These are phyloP conservation scores for Boletus reticuloceps DNA, from an alignment of 768 basidiomycete genomes.

Conservation along the genomic window DNA sequence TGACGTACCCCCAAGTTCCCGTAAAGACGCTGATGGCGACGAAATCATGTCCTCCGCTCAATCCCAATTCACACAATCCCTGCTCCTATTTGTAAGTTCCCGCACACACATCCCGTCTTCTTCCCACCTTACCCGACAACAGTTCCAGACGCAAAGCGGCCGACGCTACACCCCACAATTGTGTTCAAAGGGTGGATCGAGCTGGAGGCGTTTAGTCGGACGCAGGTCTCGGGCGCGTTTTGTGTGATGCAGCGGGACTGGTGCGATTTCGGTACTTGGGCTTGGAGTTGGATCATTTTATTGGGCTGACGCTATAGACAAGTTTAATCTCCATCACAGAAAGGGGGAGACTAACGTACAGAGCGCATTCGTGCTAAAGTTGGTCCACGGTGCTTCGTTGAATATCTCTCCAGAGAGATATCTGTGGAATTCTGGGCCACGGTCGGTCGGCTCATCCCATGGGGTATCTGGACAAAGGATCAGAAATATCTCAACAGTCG, in stretches of 20 bases:
- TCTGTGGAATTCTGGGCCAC: conserved; percentile 76
- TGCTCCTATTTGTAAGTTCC: conserved; percentile 73
- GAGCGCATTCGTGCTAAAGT: conserved; percentile 53
- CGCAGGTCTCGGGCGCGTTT: conserved; percentile 54
- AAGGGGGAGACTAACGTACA: conserved; percentile 45
- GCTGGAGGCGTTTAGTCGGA: conserved; percentile 49
- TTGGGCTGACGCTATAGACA: conserved; percentile 41
- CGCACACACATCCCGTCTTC: not conserved
- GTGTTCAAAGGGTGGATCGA: conserved; percentile 74
- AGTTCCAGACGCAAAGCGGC: conserved; percentile 85
- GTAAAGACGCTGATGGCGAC: conserved; percentile 55
- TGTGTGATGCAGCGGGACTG: conserved; percentile 68
- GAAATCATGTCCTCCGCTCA: conserved; percentile 56
- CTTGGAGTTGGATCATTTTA: not conserved
- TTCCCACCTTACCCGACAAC: not conserved
- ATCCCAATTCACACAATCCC: conserved; percentile 76
- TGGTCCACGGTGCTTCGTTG: conserved; percentile 74
- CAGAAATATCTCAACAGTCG: not conserved
- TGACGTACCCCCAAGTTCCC: conserved; percentile 7
- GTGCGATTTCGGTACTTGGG: conserved; percentile 36
- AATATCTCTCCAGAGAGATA: conserved; percentile 77
- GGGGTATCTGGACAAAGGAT: conserved; percentile 70
- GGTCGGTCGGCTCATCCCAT: conserved; percentile 88
- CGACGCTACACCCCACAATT: conserved; percentile 67
- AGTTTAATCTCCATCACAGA: not conserved